A percentile compares a stretch with the other conserved stretches of the same genome.
Evolutionary conservation across 2,329 filamentous ascomycete genomes (phyloP).

Genomic region (Monilinia laxa): DNA sequence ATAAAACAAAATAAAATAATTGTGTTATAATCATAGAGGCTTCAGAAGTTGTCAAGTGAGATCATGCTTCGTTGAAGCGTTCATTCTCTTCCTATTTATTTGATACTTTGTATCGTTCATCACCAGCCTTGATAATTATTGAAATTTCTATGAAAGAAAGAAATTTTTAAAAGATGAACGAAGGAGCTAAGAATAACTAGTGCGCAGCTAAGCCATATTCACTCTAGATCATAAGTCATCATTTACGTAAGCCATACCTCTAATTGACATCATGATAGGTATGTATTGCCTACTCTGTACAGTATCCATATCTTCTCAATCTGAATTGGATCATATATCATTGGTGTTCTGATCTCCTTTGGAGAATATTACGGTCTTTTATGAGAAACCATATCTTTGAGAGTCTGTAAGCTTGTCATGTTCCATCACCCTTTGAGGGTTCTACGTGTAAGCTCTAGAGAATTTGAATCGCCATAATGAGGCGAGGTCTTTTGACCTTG

Average conservation of each 20-base stretch:
- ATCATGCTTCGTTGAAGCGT: constrained; percentile 55
- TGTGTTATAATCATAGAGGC: constrained; percentile 41
- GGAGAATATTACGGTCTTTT: too few species aligned
- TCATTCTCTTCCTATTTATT: constrained; percentile 70
- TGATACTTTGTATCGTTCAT: constrained; percentile 57
- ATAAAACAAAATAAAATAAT: neutral
- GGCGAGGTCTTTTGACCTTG: too few species aligned
- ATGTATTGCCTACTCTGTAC: neutral
- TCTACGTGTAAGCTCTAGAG: too few species aligned
- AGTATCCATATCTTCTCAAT: too few species aligned
- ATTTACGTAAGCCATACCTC: neutral
- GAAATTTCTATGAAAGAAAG: constrained; percentile 26
- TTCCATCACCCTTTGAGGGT: too few species aligned
- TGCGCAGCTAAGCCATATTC: constrained; percentile 5
- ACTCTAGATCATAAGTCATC: neutral
- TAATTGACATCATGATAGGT: neutral
- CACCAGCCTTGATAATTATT: constrained; percentile 51
- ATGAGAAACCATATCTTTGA: too few species aligned
- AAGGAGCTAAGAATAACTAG: neutral
- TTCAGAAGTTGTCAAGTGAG: constrained; percentile 61
- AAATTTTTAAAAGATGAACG: constrained; percentile 14
- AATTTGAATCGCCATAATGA: too few species aligned
- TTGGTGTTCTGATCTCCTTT: too few species aligned
- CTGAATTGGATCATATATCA: too few species aligned
- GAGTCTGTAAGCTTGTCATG: too few species aligned